A percentile compares a stretch with the other conserved stretches of the same genome.
phyloP scores from a whole-genome alignment of 176 grass and related monocot species.

The Zea luxurians region DNA sequence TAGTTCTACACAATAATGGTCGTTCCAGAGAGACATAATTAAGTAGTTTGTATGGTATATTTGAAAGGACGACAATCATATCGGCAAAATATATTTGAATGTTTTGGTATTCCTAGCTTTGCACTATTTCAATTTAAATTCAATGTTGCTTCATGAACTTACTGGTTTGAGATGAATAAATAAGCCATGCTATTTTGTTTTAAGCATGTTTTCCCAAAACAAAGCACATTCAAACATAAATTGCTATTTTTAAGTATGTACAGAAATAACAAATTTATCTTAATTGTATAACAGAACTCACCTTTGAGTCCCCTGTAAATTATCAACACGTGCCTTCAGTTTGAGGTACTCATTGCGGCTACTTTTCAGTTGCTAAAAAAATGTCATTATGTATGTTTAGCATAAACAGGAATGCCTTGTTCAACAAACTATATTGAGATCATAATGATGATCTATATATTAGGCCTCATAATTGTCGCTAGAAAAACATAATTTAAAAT shows the following conservation, averaged over 20 bases:
- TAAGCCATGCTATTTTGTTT: background rate
- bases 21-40: background rate
- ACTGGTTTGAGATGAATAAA: background rate
- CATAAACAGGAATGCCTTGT: background rate
- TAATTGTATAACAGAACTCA: background rate
- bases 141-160: background rate
- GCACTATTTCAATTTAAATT: background rate
- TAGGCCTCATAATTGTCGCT: background rate
- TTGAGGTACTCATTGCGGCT: slow-evolving; percentile 81
- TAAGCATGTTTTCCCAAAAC: background rate
- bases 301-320: slow-evolving; percentile 72
- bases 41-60: background rate
- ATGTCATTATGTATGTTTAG: too few relatives aligned
- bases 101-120: background rate
- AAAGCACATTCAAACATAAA: background rate
- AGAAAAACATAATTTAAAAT: background rate
- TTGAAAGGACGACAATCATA: background rate
- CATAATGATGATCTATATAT: background rate
- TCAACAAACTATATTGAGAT: too few relatives aligned
- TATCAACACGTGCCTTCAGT: slow-evolving; percentile 64
- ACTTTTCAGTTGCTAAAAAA: slow-evolving; percentile 52
- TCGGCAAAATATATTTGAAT: background rate
- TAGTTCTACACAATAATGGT: background rate
- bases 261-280: background rate
- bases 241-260: background rate